phyloP scores from a whole-genome alignment of 371 early-diverging fungal species.

The Funneliformis caledonium region DNA sequence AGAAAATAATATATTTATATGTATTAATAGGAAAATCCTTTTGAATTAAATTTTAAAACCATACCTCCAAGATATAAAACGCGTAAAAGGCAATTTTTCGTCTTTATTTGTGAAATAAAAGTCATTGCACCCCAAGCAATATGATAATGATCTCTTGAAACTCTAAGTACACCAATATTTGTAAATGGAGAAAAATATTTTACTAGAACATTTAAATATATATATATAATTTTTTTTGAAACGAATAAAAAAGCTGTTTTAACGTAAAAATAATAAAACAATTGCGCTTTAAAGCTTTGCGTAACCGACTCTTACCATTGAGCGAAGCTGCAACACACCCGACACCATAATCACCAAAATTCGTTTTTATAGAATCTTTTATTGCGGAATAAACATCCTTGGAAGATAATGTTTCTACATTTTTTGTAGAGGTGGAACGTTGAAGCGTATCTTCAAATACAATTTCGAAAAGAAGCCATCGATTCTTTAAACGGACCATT shows the following conservation, averaged over 20 bases:
- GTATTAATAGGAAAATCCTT: neutral
- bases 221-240: neutral
- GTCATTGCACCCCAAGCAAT: slow-evolving; percentile 58
- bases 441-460: slow-evolving; percentile 41
- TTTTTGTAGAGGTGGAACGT: neutral
- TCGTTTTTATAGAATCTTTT: slow-evolving; percentile 49
- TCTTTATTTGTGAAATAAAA: slow-evolving; percentile 49
- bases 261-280: too few species aligned
- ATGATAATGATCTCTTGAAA: slow-evolving; percentile 57
- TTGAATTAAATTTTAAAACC: neutral
- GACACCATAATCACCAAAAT: slow-evolving; percentile 60
- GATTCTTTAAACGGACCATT: slow-evolving; percentile 64
- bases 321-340: slow-evolving; percentile 48
- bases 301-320: slow-evolving; percentile 41
- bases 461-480: slow-evolving; percentile 57
- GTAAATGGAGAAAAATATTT: slow-evolving; percentile 62
- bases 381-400: slow-evolving; percentile 44
- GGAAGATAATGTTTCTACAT: neutral
- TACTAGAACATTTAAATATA: slow-evolving; percentile 43
- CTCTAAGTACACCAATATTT: slow-evolving; percentile 58
- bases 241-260: neutral
- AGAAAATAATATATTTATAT: neutral
- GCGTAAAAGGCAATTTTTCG: slow-evolving; percentile 46
- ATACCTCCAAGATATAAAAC: slow-evolving; percentile 53
- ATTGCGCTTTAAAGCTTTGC: neutral